Evolutionary conservation across 2,329 filamentous ascomycete species (phyloP).

Genomic region (Sarocladiaceae sp.): DNA sequence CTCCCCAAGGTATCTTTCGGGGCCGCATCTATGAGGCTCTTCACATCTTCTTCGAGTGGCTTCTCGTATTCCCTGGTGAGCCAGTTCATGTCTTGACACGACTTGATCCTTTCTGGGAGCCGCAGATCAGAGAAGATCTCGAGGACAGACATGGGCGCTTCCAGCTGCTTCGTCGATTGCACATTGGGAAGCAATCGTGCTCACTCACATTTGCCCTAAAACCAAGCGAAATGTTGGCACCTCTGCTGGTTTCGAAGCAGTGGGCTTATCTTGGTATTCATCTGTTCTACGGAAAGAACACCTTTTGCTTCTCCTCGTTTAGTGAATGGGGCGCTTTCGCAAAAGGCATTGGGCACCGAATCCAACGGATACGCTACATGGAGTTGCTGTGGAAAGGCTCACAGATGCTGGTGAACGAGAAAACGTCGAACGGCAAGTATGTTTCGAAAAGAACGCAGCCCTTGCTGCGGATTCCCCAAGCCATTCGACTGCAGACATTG

Average conservation of each 20-base stretch:
- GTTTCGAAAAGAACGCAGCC: conserved; percentile 34
- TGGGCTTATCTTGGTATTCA: conserved; percentile 37
- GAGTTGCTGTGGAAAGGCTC: conserved; percentile 39
- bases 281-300: conserved; percentile 45
- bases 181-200: conserved; percentile 26
- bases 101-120: conserved; percentile 30
- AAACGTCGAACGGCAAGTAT: conserved; percentile 15
- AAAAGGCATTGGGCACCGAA: conserved; percentile 33
- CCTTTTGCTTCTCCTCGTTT: conserved; percentile 48
- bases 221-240: conserved; percentile 31
- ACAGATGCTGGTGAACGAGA: conserved; percentile 22
- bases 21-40: too few species aligned
- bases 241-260: conserved; percentile 34
- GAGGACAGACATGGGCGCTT: conserved; percentile 5
- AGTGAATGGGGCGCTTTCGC: conserved; percentile 47
- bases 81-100: conserved; percentile 41
- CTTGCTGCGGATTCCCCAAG: conserved; percentile 30
- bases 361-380: conserved; percentile 39
- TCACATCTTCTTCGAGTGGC: conserved; percentile 9
- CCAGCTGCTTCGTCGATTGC: conserved; percentile 33
- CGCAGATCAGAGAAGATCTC: conserved; percentile 13
- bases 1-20: too few species aligned
- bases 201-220: conserved; percentile 27
- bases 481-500: conserved; percentile 34
- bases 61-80: conserved; percentile 30